These are phyloP conservation scores for Silene noctiflora DNA, from an alignment of 179 eudicot species.

Conservation along the genomic window DNA sequence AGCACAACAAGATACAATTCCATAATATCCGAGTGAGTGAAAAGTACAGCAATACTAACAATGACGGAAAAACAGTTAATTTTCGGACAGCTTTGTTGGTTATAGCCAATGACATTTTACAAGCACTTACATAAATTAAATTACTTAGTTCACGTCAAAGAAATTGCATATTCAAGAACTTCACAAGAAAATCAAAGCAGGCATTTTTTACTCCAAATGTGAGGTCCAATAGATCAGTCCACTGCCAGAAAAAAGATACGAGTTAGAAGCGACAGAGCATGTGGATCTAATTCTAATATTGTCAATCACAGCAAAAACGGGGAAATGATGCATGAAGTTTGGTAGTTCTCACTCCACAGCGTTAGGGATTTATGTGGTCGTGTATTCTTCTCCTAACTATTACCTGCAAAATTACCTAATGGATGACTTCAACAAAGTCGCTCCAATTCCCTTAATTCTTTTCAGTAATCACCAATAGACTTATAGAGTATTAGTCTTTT, in stretches of 20 bases:
- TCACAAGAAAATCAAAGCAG: slow-evolving; percentile 4
- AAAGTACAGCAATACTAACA: not conserved
- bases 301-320: not conserved
- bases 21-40: too few relatives aligned
- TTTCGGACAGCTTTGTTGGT: not conserved
- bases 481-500: too few relatives aligned
- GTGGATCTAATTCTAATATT: not conserved
- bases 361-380: not conserved
- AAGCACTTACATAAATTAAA: slow-evolving; percentile 35
- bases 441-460: not conserved
- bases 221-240: slow-evolving; percentile 87
- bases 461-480: not conserved
- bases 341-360: not conserved
- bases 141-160: slow-evolving; percentile 17
- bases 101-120: slow-evolving; percentile 28
- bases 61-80: not conserved
- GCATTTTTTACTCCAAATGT: slow-evolving; percentile 50
- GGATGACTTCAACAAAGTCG: not conserved
- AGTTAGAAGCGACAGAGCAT: not conserved
- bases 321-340: not conserved
- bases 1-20: too few relatives aligned
- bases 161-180: slow-evolving; percentile 22
- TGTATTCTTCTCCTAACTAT: not conserved
- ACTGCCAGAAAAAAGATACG: slow-evolving; percentile 23
- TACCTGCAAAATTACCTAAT: too few relatives aligned